Evolutionary conservation across 1,284 basidiomycete species (phyloP).

Genomic region (Puccinia novopanici): DNA sequence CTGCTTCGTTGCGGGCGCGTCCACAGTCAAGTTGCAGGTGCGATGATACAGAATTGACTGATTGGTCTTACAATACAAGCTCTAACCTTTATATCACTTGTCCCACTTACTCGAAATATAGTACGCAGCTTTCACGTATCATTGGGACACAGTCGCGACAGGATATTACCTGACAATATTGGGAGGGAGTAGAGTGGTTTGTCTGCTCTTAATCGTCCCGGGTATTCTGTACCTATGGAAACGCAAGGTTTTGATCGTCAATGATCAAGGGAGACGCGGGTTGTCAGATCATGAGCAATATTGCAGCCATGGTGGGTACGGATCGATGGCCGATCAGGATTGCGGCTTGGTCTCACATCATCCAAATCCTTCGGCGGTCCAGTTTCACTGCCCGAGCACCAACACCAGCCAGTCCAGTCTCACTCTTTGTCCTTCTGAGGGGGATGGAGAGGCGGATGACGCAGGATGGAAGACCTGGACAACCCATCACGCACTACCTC

Average conservation of each 20-base stretch:
- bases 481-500: neutral
- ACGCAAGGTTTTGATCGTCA: neutral
- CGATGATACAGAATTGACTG: neutral
- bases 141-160: neutral
- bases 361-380: neutral
- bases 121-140: neutral
- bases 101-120: neutral
- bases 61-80: no score
- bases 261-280: neutral
- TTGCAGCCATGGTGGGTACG: neutral
- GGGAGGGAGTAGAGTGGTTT: slow-evolving; percentile 2
- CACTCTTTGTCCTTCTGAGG: slow-evolving; percentile 17
- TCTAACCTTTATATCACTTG: no score
- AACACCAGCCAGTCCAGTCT: slow-evolving; percentile 23
- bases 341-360: neutral
- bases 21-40: slow-evolving; percentile 23
- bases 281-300: no score
- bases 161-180: slow-evolving; percentile 22
- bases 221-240: slow-evolving; percentile 4
- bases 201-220: slow-evolving; percentile 1
- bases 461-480: neutral
- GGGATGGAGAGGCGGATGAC: neutral
- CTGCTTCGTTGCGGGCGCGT: neutral
- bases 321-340: neutral
- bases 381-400: neutral